Conservation (phyloP, 2,329 filamentous ascomycete genomes). For the Teratosphaeria zuluensis region DNA sequence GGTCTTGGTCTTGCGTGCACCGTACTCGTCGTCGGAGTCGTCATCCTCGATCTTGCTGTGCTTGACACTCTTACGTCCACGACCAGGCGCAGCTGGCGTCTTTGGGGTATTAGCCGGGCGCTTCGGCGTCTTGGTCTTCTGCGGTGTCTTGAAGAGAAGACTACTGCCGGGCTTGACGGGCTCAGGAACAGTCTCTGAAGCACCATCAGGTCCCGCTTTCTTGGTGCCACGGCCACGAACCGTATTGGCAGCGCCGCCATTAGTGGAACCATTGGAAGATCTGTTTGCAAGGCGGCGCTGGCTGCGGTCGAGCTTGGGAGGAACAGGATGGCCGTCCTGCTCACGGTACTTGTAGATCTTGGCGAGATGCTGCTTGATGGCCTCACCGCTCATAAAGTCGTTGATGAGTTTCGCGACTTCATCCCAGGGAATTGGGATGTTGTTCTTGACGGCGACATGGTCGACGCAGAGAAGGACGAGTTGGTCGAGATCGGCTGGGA, state of each 20-base stretch:
- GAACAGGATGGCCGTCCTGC: slow-evolving; percentile 8
- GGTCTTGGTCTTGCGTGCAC: background rate
- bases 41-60: slow-evolving; percentile 1
- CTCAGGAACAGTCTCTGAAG: slow-evolving; percentile 1
- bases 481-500: slow-evolving; percentile 18
- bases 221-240: slow-evolving; percentile 3
- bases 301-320: slow-evolving; percentile 10
- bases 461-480: slow-evolving; percentile 16
- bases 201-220: slow-evolving; percentile 5
- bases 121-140: slow-evolving; percentile 3
- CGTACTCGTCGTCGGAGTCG: background rate
- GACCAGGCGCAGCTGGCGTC: slow-evolving; percentile 2
- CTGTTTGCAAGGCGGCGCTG: slow-evolving; percentile 4
- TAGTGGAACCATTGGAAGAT: background rate
- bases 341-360: slow-evolving; percentile 17
- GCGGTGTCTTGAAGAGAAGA: slow-evolving; percentile 2
- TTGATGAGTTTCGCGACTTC: slow-evolving; percentile 9
- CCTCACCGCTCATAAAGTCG: slow-evolving; percentile 13
- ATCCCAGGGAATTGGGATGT: slow-evolving; percentile 16
- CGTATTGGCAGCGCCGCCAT: background rate
- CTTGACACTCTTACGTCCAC: slow-evolving; percentile 4
- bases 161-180: slow-evolving; percentile 2
- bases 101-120: background rate
- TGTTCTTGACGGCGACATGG: slow-evolving; percentile 10
- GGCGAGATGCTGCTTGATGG: slow-evolving; percentile 18